A percentile compares a stretch with the other conserved stretches of the same genome.
Conservation (phyloP, 2,329 filamentous ascomycete species). For the Venturia carpophila region DNA sequence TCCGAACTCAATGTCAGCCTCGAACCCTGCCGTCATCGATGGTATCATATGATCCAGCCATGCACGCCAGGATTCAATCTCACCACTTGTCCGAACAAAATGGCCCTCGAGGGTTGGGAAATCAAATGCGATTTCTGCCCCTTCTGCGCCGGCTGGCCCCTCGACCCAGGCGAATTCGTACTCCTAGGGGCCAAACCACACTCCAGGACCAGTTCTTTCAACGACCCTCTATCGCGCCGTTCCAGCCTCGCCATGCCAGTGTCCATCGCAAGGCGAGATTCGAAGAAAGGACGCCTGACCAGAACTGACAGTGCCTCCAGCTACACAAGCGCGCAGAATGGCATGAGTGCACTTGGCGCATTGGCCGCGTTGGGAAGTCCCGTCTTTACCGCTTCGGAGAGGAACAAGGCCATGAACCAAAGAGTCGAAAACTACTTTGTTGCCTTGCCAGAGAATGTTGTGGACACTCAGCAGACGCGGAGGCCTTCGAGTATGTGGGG, state of each 20-base stretch:
- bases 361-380: constrained; percentile 17
- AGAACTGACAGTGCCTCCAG: constrained; percentile 31
- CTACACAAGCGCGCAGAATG: constrained; percentile 26
- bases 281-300: constrained; percentile 31
- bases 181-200: constrained; percentile 38
- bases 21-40: constrained; percentile 41
- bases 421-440: constrained; percentile 18
- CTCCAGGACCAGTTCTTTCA: constrained; percentile 12
- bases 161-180: constrained; percentile 38
- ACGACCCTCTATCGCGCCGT: background rate
- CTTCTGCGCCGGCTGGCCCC: constrained; percentile 36
- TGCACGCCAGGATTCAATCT: constrained; percentile 40
- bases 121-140: constrained; percentile 41
- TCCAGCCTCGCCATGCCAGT: constrained; percentile 22
- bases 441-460: constrained; percentile 7
- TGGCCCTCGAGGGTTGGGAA: constrained; percentile 44
- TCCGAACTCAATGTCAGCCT: constrained; percentile 43
- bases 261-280: constrained; percentile 31
- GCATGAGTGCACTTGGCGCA: constrained; percentile 31
- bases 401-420: constrained; percentile 15
- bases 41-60: constrained; percentile 41
- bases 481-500: background rate
- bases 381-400: constrained; percentile 11
- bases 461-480: constrained; percentile 4
- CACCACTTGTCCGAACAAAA: constrained; percentile 38